Base-by-base conservation (phyloP, 225 moss, liverwort and hornwort genomes). In the Anthoceros angustus region DNA sequence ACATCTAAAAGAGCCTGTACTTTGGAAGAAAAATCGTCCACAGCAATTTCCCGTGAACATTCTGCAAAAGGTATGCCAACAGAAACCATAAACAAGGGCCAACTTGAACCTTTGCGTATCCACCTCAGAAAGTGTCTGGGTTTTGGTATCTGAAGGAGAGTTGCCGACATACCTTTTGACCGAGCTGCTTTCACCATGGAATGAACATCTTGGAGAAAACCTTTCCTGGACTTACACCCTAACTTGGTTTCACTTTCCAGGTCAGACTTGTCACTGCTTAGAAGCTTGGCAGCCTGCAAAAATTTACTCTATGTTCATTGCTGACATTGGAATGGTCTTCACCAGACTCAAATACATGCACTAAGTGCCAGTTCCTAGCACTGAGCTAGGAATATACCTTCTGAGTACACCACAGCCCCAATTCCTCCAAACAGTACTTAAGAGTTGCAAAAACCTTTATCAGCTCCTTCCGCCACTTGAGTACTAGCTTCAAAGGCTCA, bases 381-480 rank as follows among this genome's bases (percentile, higher is more conserved):
- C 20, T 10, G 20, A 63, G 25, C 0, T 11, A 23, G 3, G 0
- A 66, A 15, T 8, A 2, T 73, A 98, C 95, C 73, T 89, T 79
- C 66, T 81, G 70, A 66, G 86, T 79, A 70, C 92, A 89, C 84
- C 86, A 82, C 63, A 78, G 75, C 42, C 98, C 98, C 64, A 98
- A 81, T 72, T 89, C 87, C 66, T 66, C 64, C 67, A 77, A 70
- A 72, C 98, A 98, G 66, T 92, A 89, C 10, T 66, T 71, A 40
- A 92, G 69, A 43, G 79, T 87, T 64, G 74, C 74, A 77, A 81
- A 81, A 16, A 84, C 75, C 55, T 80, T 86, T 48, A 70, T 78
- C 42, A 98, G 71, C 62, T 70, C 77, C 66, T 92, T 82, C 66
- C 77, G 70, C 62, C 73, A 70, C 77, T 87, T 92, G 82, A 74